Evolutionary conservation across 139 green algal species (phyloP), one percentile per base, ranked within the genome.

Genomic region (Pseudopediastrum boryanum): DNA sequence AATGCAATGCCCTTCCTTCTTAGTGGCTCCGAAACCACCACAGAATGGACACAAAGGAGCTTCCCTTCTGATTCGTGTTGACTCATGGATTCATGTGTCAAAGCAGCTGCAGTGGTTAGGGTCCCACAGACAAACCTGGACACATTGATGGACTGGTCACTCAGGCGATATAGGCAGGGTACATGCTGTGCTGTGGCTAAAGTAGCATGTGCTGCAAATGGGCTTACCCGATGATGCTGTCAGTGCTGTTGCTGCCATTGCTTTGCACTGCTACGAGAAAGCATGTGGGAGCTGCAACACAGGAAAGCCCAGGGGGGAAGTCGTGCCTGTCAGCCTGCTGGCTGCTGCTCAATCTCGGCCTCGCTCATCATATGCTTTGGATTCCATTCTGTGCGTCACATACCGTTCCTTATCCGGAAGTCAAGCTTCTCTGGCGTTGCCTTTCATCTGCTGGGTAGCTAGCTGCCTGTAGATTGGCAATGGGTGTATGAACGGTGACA

Each of bases 71-170:
- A 59, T 4, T 90, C 82, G 71, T 94, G 88, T 2, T n/a, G 73
- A 3, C 38, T 71, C 90, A 94, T 94, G 27, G 77, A 86, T 10
- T 91, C 85, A 48, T 91, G 81, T 2, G 86, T 92, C 21, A 94
- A 75, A 13, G 38, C 54, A 2, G 69, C 56, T 8, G 78, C 65
- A 29, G 13, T 23, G n/a, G 71, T 85, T 29, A 85, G 56, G 0
- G 88, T 94, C 27, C 85, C 88, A 77, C 87, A 92, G 2, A 87
- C 76, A 42, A 84, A 92, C 1, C 83, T 74, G 1, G 77, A 72
- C 31, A 84, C 44, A 1, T 72, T 79, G 44, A 46, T 36, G 16
- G 48, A 58, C 16, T 19, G 48, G 48, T 58, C 16, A 16, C 19
- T 16, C 16, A 19, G 48, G 48, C 48, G 48, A 16, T 27, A 19